Conservation (phyloP, 257 asterid genomes). For the Anisodus acutangulus region DNA sequence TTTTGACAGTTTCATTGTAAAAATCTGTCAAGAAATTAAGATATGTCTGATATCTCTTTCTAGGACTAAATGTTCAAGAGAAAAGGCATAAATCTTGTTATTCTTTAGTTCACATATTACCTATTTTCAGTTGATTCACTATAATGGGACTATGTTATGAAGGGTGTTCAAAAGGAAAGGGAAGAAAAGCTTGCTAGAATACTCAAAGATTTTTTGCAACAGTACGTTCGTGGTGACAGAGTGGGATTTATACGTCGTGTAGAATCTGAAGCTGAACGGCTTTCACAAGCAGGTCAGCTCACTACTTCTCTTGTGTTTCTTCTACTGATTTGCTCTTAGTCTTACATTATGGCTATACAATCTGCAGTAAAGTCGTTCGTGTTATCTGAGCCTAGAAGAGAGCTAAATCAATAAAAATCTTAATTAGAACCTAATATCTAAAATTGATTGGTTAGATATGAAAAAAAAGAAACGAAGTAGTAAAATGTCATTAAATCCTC, state of each 20-base stretch:
- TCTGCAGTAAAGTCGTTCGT: neutral
- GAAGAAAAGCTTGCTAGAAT: conserved; percentile 85
- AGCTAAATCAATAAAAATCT: neutral
- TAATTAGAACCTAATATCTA: neutral
- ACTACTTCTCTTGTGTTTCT: neutral
- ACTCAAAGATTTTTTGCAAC: conserved; percentile 65
- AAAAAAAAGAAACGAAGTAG: neutral
- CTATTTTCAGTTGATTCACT: neutral
- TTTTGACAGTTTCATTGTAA: neutral
- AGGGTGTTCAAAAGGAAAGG: conserved; percentile 90
- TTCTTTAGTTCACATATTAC: neutral
- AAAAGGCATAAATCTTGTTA: neutral
- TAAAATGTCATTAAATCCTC: too few relatives aligned
- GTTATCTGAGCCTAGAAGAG: neutral
- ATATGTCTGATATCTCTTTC: neutral
- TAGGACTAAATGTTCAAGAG: neutral
- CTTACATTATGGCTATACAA: neutral
- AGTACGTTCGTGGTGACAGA: conserved; percentile 70
- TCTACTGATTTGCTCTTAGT: neutral
- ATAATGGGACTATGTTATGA: conserved; percentile 31
- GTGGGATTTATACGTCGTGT: conserved; percentile 68
- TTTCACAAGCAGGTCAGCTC: conserved; percentile 66
- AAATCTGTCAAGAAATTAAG: neutral
- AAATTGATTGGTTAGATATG: neutral
- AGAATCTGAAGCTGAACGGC: conserved; percentile 83